Conservation (phyloP, 148 eudicot species). For the Silene uniflora region DNA sequence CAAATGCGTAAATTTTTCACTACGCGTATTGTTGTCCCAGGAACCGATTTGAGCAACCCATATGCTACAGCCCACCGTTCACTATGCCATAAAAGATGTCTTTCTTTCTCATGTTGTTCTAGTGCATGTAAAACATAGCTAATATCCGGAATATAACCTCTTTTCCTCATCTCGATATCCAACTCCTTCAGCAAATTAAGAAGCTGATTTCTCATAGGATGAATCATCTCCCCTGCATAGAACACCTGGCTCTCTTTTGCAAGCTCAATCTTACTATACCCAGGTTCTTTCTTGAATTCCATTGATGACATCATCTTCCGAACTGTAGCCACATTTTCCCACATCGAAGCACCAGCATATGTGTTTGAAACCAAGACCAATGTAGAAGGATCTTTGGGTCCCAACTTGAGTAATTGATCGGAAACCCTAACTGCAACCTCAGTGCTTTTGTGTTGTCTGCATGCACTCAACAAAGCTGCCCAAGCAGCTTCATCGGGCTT, state of each 20-base stretch:
- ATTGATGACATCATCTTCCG: slow-evolving; percentile 46
- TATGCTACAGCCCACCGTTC: slow-evolving; percentile 73
- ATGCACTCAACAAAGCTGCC: slow-evolving; percentile 69
- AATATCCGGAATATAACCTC: slow-evolving; percentile 66
- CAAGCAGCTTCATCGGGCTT: slow-evolving; percentile 74
- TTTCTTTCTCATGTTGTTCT: slow-evolving; percentile 61
- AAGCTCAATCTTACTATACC: slow-evolving; percentile 56
- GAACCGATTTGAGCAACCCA: slow-evolving; percentile 59
- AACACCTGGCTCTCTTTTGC: slow-evolving; percentile 56
- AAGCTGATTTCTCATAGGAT: slow-evolving; percentile 50
- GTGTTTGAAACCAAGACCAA: slow-evolving; percentile 56
- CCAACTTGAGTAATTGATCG: slow-evolving; percentile 40
- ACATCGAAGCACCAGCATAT: slow-evolving; percentile 54
- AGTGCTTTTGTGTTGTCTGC: slow-evolving; percentile 43
- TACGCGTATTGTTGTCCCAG: slow-evolving; percentile 49
- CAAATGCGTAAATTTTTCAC: slow-evolving; percentile 67
- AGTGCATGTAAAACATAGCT: slow-evolving; percentile 64
- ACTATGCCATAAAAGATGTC: slow-evolving; percentile 67
- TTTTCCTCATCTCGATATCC: slow-evolving; percentile 57
- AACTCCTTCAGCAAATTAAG: slow-evolving; percentile 44
- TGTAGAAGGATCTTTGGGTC: slow-evolving; percentile 56
- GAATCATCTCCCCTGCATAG: slow-evolving; percentile 53
- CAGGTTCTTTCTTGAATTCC: slow-evolving; percentile 62
- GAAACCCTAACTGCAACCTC: slow-evolving; percentile 49
- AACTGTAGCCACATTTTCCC: slow-evolving; percentile 52